Evolutionary conservation across 345 rosid species (phyloP).

Genomic region (Punica granatum): DNA sequence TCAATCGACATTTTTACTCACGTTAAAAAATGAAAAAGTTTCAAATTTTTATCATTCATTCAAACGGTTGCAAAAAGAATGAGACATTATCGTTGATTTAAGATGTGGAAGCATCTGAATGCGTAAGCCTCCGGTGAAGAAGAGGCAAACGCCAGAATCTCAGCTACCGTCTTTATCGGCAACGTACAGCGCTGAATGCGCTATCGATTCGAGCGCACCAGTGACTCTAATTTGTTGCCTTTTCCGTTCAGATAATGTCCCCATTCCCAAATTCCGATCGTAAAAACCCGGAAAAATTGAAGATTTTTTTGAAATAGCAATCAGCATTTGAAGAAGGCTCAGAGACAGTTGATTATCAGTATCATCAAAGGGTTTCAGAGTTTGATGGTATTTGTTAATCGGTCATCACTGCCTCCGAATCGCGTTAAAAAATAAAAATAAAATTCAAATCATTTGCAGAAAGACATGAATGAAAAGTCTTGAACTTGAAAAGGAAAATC

Average conservation of each 20-base stretch:
- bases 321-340: slow-evolving; percentile 16
- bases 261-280: not conserved
- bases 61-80: not conserved
- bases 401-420: slow-evolving; percentile 32
- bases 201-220: slow-evolving; percentile 35
- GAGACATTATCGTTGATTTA: not conserved
- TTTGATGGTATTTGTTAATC: slow-evolving; percentile 44
- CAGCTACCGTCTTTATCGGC: slow-evolving; percentile 39
- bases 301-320: slow-evolving; percentile 10
- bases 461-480: too few species aligned
- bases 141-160: slow-evolving; percentile 36
- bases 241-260: not conserved
- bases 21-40: too few species aligned
- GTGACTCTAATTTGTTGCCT: slow-evolving; percentile 84
- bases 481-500: too few species aligned
- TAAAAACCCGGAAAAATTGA: not conserved
- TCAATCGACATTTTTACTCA: too few species aligned
- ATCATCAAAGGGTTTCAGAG: slow-evolving; percentile 32
- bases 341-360: not conserved
- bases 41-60: too few species aligned
- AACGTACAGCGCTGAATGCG: slow-evolving; percentile 70
- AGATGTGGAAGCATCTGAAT: slow-evolving; percentile 44
- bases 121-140: slow-evolving; percentile 17
- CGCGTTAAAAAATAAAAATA: not conserved
- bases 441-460: not conserved